Conservation (phyloP, 1,139 yeast genomes). For the Yamadazyma triangularis region DNA sequence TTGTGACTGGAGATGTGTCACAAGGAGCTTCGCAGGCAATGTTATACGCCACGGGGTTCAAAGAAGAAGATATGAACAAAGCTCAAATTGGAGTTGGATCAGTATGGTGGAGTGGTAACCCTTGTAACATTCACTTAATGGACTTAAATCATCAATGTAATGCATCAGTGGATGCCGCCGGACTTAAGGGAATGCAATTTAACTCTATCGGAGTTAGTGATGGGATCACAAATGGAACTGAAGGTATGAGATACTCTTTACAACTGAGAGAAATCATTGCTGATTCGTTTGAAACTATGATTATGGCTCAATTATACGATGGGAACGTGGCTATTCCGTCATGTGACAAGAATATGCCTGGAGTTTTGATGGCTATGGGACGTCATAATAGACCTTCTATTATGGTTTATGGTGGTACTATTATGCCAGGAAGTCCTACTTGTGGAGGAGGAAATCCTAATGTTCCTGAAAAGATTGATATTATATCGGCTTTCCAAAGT, state of each 20-base stretch:
- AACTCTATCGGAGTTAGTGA: slow-evolving; percentile 95
- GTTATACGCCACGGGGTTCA: slow-evolving; percentile 95
- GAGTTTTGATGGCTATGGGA: slow-evolving; percentile 96
- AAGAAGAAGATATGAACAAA: slow-evolving; percentile 69
- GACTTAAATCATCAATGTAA: slow-evolving; percentile 77
- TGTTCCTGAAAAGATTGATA: slow-evolving; percentile 73
- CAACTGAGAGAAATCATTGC: slow-evolving; percentile 95
- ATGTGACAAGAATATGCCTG: slow-evolving; percentile 98
- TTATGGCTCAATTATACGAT: slow-evolving; percentile 93
- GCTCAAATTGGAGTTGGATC: slow-evolving; percentile 96
- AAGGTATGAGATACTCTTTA: slow-evolving; percentile 92
- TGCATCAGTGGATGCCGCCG: slow-evolving; percentile 76
- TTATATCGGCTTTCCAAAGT: slow-evolving; percentile 94
- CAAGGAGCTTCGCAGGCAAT: slow-evolving; percentile 99
- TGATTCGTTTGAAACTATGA: slow-evolving; percentile 89
- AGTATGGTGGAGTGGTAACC: slow-evolving; percentile 98
- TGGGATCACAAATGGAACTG: slow-evolving; percentile 95
- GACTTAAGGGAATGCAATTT: slow-evolving; percentile 94
- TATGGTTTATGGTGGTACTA: slow-evolving; percentile 97
- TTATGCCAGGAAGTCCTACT: slow-evolving; percentile 75
- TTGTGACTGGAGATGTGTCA: slow-evolving; percentile 84
- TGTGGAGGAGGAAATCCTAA: slow-evolving; percentile 49
- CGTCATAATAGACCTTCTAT: slow-evolving; percentile 95
- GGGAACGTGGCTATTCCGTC: slow-evolving; percentile 92
- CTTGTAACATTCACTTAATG: slow-evolving; percentile 93